These are phyloP conservation scores for Ramaria sp. DNA, from an alignment of 768 basidiomycete species.

Conservation along the genomic window DNA sequence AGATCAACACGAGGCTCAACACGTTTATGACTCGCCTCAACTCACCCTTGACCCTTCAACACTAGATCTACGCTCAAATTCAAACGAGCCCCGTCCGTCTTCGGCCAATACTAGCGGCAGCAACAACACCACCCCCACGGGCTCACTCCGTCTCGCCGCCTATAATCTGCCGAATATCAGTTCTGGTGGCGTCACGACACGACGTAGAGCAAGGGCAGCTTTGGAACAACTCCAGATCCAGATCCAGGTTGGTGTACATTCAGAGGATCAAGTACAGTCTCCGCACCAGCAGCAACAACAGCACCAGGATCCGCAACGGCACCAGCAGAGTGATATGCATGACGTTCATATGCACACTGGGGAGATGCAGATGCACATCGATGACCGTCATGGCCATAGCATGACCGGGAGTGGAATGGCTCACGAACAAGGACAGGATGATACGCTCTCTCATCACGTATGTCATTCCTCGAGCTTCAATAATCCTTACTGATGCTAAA, in stretches of 20 bases:
- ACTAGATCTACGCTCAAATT: constrained; percentile 8
- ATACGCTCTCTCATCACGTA: neutral
- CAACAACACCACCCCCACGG: constrained; percentile 7
- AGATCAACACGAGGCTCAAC: constrained; percentile 7
- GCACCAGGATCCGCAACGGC: neutral
- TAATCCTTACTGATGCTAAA: neutral
- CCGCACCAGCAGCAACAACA: neutral
- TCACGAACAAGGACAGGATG: neutral
- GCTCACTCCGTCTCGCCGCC: constrained; percentile 6
- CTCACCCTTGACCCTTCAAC: constrained; percentile 10
- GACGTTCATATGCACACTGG: constrained; percentile 6
- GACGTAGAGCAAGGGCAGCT: constrained; percentile 3
- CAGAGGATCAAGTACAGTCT: neutral
- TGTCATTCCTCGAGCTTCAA: neutral
- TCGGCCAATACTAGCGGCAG: neutral
- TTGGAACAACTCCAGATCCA: constrained; percentile 6
- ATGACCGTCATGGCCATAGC: neutral
- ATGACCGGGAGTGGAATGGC: neutral
- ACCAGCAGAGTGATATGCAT: constrained; percentile 7
- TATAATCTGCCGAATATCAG: constrained; percentile 3
- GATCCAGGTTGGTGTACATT: neutral
- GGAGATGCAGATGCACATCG: constrained; percentile 6
- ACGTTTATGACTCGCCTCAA: constrained; percentile 10
- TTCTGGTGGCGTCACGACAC: constrained; percentile 7
- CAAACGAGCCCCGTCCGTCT: neutral